Evolutionary conservation across 768 basidiomycete species (phyloP).

Genomic region (Neoboletus subvelutipes): DNA sequence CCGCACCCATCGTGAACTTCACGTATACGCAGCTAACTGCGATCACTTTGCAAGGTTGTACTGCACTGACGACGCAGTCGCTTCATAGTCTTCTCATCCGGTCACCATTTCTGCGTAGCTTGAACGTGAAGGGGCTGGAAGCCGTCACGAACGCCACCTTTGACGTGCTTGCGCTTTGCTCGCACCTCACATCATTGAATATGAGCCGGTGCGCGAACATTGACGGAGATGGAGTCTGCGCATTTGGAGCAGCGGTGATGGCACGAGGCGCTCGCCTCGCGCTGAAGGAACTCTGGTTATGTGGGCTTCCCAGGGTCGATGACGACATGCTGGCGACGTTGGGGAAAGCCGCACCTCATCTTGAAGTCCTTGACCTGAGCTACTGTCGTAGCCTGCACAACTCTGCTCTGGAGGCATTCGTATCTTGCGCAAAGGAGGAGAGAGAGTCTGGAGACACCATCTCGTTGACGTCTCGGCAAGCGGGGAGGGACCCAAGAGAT

Average conservation of each 20-base stretch:
- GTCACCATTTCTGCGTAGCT: slow-evolving; percentile 54
- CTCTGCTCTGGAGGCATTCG: slow-evolving; percentile 71
- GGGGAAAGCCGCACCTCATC: slow-evolving; percentile 64
- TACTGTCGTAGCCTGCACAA: slow-evolving; percentile 72
- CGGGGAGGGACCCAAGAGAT: slow-evolving; percentile 60
- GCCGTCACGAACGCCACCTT: slow-evolving; percentile 76
- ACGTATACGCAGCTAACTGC: slow-evolving; percentile 65
- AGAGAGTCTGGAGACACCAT: slow-evolving; percentile 39
- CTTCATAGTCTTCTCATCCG: slow-evolving; percentile 68
- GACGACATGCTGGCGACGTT: slow-evolving; percentile 64
- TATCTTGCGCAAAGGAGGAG: slow-evolving; percentile 45
- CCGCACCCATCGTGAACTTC: slow-evolving; percentile 28
- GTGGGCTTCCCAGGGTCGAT: slow-evolving; percentile 60
- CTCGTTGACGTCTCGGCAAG: slow-evolving; percentile 58
- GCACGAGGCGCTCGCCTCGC: slow-evolving; percentile 47
- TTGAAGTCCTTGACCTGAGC: slow-evolving; percentile 82
- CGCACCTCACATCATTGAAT: slow-evolving; percentile 58
- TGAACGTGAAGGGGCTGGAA: slow-evolving; percentile 66
- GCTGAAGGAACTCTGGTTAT: slow-evolving; percentile 64
- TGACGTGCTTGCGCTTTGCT: slow-evolving; percentile 61
- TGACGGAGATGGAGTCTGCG: slow-evolving; percentile 59
- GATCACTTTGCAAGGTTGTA: slow-evolving; percentile 75
- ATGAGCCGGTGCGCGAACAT: slow-evolving; percentile 70
- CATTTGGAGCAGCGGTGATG: slow-evolving; percentile 44
- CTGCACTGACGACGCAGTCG: slow-evolving; percentile 58